Conservation (phyloP, 805 yeast species). For the Alloascoidea africana region DNA sequence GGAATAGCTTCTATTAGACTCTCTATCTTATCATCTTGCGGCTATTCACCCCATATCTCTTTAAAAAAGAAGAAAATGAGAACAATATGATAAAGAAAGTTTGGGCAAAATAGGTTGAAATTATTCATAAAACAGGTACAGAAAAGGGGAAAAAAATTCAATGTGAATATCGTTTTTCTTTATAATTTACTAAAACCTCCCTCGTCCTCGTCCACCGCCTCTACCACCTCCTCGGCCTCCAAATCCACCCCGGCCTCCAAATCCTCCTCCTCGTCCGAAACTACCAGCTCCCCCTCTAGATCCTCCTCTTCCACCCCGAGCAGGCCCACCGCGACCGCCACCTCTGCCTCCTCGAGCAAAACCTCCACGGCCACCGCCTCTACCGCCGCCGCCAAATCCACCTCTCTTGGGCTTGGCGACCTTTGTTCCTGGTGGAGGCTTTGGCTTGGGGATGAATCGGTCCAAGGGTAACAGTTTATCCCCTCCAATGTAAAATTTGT, state of each 20-base stretch:
- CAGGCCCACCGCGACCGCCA: conserved; percentile 16
- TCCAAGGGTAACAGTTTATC: conserved; percentile 93
- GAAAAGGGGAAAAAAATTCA: too few relatives aligned
- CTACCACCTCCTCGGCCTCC: conserved; percentile 14
- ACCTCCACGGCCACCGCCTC: conserved; percentile 22
- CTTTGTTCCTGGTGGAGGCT: conserved; percentile 70
- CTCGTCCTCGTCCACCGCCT: conserved; percentile 7
- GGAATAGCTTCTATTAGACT: too few relatives aligned
- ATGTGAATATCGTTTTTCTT: too few relatives aligned
- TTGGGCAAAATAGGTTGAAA: too few relatives aligned
- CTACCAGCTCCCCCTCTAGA: conserved; percentile 17
- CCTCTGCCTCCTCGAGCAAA: conserved; percentile 20
- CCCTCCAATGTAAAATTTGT: conserved; percentile 88
- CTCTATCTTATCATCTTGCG: too few relatives aligned
- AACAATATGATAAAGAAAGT: too few relatives aligned
- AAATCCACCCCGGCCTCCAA: conserved; percentile 14
- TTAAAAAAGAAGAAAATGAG: too few relatives aligned
- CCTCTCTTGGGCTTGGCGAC: conserved; percentile 51
- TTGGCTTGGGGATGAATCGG: conserved; percentile 94
- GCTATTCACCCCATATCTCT: too few relatives aligned
- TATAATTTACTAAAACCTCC: too few relatives aligned
- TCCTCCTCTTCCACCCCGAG: conserved; percentile 3
- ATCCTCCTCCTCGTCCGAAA: conserved; percentile 17
- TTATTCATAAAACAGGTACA: too few relatives aligned
- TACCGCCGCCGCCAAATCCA: conserved; percentile 29